phyloP scores from a whole-genome alignment of 129 eudicot species.

The Apium graveolens region DNA sequence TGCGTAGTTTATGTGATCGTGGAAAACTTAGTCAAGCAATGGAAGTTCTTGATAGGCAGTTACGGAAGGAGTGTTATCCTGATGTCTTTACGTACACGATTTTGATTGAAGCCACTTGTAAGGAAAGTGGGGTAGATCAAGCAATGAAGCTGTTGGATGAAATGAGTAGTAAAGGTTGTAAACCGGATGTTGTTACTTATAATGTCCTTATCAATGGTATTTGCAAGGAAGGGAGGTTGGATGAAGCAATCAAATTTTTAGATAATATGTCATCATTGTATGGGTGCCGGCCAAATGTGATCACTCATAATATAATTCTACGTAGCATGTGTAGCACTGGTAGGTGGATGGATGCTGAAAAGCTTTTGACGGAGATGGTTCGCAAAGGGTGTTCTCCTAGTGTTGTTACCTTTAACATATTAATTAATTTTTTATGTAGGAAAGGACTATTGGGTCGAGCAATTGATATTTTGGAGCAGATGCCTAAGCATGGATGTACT shows the following conservation, averaged over 20 bases:
- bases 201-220: constrained; percentile 81
- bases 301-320: constrained; percentile 58
- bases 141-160: constrained; percentile 90
- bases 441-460: constrained; percentile 60
- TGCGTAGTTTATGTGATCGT: constrained; percentile 57
- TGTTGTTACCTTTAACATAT: constrained; percentile 77
- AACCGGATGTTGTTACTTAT: constrained; percentile 77
- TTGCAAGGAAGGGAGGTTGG: constrained; percentile 74
- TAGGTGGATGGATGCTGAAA: constrained; percentile 92
- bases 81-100: constrained; percentile 80
- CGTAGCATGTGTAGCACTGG: constrained; percentile 74
- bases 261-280: constrained; percentile 37
- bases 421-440: constrained; percentile 69
- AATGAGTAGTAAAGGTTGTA: constrained; percentile 70
- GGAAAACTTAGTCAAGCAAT: constrained; percentile 72
- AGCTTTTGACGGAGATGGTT: constrained; percentile 61
- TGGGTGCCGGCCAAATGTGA: constrained; percentile 80
- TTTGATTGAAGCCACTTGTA: constrained; percentile 78
- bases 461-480: constrained; percentile 66
- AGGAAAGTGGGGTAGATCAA: constrained; percentile 62
- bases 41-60: constrained; percentile 50
- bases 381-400: constrained; percentile 69
- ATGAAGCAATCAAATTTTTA: constrained; percentile 68
- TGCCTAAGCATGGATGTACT: constrained; percentile 71
- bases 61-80: constrained; percentile 62